Evolutionary conservation across 2,329 filamentous ascomycete genomes (phyloP), one percentile per base, ranked within the genome.

Genomic region (Grosmannia huntii): DNA sequence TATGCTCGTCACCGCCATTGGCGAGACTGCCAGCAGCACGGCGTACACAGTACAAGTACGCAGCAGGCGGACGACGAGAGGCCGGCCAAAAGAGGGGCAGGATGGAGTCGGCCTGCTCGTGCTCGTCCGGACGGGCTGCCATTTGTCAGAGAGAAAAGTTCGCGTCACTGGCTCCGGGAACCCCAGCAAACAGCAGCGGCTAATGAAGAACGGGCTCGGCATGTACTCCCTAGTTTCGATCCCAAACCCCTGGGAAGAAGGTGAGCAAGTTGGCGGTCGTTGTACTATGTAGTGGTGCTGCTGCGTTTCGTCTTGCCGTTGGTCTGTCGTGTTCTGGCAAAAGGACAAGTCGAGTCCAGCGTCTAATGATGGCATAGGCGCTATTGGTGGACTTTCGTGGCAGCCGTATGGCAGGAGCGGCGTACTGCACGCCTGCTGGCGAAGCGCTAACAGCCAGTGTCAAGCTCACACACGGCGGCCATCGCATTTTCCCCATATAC

Each of bases 171-270:
- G 57, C 36, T 53, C 52, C 55, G 61, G 59, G 59, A 60, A 58
- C 62, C 61, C 63, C 62, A 64, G 62, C 62, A 62, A 66, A 63
- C 64, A 63, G 58, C 48, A 65, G 61, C 62, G 65, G 62, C 65
- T 68, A 66, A 66, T 66, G 65, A 63, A 62, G 54, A 56, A 63
- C 61, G 64, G 64, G 64, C 61, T 66, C 67, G 68, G 66, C 67
- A 68, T 66, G 63, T 67, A 59, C 51, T 66, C 60, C 61, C 60
- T 68, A 68, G 67, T 64, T 66, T 62, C 64, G 63, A 69, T 68
- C 65, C 68, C 67, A 68, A 64, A 60, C 62, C 65, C 65, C 64
- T 66, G 66, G 68, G 65, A 68, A 62, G 61, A 38, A 28, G 19
- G 23, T 38, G 41, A 44, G 41, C 16, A 44, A 21, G 38, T 19